Evolutionary conservation across 495 filamentous ascomycete species (phyloP).

Genomic region (Neurospora sp.): DNA sequence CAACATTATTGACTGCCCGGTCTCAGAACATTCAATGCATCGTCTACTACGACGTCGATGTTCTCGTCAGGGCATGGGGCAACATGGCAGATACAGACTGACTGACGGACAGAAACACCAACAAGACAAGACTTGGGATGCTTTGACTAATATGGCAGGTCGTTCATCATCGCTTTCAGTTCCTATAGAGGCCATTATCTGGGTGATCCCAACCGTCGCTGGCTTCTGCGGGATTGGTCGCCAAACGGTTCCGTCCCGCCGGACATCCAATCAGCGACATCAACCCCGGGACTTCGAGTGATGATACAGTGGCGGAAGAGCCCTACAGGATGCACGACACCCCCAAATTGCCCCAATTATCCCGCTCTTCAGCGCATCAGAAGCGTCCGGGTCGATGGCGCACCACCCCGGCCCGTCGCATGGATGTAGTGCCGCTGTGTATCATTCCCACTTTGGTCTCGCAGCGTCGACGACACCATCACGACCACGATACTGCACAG

Average conservation of each 20-base stretch:
- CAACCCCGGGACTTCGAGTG: not conserved
- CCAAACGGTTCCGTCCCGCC: not conserved
- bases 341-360: not conserved
- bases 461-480: not conserved
- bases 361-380: not conserved
- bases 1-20: not conserved
- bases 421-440: not conserved
- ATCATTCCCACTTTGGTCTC: not conserved
- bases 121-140: not conserved
- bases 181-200: not conserved
- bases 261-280: not conserved
- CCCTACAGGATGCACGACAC: not conserved
- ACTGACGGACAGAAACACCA: not conserved
- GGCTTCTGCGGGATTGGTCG: not conserved
- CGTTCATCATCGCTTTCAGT: not conserved
- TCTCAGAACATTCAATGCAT: not conserved
- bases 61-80: not conserved
- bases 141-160: not conserved
- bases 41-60: not conserved
- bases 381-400: not conserved
- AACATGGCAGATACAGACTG: not conserved
- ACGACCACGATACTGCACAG: not conserved
- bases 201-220: not conserved
- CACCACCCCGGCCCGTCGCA: not conserved
- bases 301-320: not conserved